These are phyloP conservation scores for Malassezia cuniculi DNA, from an alignment of 1,284 basidiomycete species.

Conservation along the genomic window DNA sequence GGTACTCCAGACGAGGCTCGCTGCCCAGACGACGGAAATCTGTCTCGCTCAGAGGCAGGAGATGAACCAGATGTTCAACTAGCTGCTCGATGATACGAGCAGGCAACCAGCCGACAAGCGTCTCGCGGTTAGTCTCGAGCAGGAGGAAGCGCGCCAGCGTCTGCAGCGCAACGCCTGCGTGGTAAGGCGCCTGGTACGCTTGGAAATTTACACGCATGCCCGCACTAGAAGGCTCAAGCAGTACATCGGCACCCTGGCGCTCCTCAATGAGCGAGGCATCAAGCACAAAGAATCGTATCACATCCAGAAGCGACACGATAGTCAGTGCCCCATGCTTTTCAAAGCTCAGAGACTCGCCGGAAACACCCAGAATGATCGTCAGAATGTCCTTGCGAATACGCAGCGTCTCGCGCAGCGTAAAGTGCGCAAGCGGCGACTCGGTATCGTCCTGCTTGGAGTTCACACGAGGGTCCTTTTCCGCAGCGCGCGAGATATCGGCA, in stretches of 20 bases:
- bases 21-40: constrained; percentile 63
- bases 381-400: constrained; percentile 65
- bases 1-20: constrained; percentile 59
- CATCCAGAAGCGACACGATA: constrained; percentile 54
- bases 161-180: constrained; percentile 67
- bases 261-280: constrained; percentile 58
- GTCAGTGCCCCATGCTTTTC: constrained; percentile 45
- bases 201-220: constrained; percentile 33
- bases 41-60: constrained; percentile 63
- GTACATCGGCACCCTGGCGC: constrained; percentile 49
- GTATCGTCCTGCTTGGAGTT: not conserved
- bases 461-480: constrained; percentile 33
- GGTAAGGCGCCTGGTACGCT: constrained; percentile 50
- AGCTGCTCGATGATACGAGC: constrained; percentile 54
- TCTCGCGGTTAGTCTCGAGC: constrained; percentile 64
- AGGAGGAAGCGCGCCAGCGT: constrained; percentile 65
- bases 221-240: not conserved
- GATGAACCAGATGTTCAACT: constrained; percentile 60
- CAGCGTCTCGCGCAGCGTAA: constrained; percentile 49
- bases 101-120: constrained; percentile 56
- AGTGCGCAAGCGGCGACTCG: too few species aligned
- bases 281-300: constrained; percentile 64
- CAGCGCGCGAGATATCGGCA: constrained; percentile 23
- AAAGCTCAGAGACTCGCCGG: constrained; percentile 50
- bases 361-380: constrained; percentile 59